A percentile compares a stretch with the other conserved stretches of the same genome.
Conservation (phyloP, 257 asterid genomes). For the Jasminum sambac region DNA sequence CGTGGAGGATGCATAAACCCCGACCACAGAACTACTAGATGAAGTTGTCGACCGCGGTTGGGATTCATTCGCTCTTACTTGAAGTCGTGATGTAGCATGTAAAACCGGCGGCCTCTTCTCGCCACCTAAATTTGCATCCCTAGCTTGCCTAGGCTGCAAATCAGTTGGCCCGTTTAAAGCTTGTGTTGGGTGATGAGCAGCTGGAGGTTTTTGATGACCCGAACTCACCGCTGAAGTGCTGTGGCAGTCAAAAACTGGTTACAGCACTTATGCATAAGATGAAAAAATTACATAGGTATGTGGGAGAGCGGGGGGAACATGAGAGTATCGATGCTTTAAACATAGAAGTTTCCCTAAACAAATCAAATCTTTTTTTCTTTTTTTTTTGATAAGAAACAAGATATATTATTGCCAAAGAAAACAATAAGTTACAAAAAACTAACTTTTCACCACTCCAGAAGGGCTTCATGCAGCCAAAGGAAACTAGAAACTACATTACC, state of each 20-base stretch:
- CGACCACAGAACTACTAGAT: slow-evolving; percentile 63
- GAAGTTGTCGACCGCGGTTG: slow-evolving; percentile 51
- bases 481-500: slow-evolving; percentile 11
- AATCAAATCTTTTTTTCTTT: neutral
- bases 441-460: neutral
- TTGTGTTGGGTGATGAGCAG: slow-evolving; percentile 47
- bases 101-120: slow-evolving; percentile 46
- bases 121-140: slow-evolving; percentile 46
- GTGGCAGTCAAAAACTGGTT: slow-evolving; percentile 20
- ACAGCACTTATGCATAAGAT: slow-evolving; percentile 20
- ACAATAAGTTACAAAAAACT: neutral
- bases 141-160: slow-evolving; percentile 49
- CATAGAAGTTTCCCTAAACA: neutral
- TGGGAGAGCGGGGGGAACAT: neutral
- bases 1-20: slow-evolving; percentile 89
- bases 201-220: slow-evolving; percentile 49
- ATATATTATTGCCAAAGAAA: too few species aligned
- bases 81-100: slow-evolving; percentile 42
- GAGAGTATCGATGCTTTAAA: neutral
- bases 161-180: slow-evolving; percentile 42
- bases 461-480: neutral
- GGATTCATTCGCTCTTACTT: slow-evolving; percentile 48
- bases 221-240: slow-evolving; percentile 49
- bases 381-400: too few species aligned
- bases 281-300: slow-evolving; percentile 9